Conservation (phyloP, 306 rosid species). For the Begonia loranthoides region DNA sequence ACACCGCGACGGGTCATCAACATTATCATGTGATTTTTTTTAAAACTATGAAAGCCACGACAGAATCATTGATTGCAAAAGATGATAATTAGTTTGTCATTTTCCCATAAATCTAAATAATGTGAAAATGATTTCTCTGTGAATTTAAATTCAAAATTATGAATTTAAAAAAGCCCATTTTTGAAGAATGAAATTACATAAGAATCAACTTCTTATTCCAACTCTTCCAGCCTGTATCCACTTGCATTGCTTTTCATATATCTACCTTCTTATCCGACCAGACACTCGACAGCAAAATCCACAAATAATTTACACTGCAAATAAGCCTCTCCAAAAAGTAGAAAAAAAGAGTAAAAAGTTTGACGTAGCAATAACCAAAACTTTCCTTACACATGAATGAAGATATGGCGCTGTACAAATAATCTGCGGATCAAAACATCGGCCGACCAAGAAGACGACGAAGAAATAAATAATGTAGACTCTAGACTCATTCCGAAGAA, state of each 20-base stretch:
- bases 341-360: background rate
- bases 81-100: no score
- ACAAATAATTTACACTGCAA: constrained; percentile 19
- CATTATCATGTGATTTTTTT: no score
- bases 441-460: constrained; percentile 28
- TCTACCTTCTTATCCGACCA: constrained; percentile 11
- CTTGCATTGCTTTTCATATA: constrained; percentile 4
- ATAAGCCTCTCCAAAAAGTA: constrained; percentile 5
- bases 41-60: no score
- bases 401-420: constrained; percentile 96
- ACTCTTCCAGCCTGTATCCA: constrained; percentile 6
- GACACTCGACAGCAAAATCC: constrained; percentile 21
- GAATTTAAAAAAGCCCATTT: no score
- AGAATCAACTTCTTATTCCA: no score
- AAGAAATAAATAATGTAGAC: constrained; percentile 37
- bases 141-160: no score
- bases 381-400: constrained; percentile 94
- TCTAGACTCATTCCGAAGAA: constrained; percentile 63
- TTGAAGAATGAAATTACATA: no score
- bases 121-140: no score
- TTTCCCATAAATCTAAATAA: no score
- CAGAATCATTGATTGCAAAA: no score
- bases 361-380: constrained; percentile 40
- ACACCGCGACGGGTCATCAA: no score
- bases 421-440: constrained; percentile 57